Conservation (phyloP, 257 asterid species). For the Plantago ovata region DNA sequence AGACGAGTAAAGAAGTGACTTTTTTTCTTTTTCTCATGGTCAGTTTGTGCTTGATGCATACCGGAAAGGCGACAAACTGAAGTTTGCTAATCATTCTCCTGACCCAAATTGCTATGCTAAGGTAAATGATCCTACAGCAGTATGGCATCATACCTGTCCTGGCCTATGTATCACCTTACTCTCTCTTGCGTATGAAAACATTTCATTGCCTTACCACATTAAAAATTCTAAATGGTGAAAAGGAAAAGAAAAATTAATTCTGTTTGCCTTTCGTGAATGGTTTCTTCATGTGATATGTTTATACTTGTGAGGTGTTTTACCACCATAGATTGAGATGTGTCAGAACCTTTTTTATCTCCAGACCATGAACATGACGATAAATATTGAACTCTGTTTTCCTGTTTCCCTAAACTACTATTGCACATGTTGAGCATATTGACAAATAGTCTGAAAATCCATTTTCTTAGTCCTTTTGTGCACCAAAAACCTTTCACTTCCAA, state of each 20-base stretch:
- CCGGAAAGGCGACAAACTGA: conserved; percentile 86
- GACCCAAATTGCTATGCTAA: conserved; percentile 91
- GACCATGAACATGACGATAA: no score
- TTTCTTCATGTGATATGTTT: neutral
- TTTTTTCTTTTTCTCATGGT: conserved; percentile 17
- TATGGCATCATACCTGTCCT: neutral
- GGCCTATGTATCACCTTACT: neutral
- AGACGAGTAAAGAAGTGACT: conserved; percentile 5
- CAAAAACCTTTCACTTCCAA: no score
- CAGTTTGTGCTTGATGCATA: conserved; percentile 93
- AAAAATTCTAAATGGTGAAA: neutral
- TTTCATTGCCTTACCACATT: neutral
- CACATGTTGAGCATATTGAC: neutral
- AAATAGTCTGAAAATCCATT: no score
- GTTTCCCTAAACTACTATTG: neutral
- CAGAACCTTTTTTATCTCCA: no score
- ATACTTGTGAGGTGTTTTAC: no score
- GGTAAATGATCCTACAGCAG: conserved; percentile 35
- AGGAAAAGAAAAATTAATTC: neutral
- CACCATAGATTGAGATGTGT: no score
- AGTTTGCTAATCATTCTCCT: conserved; percentile 93
- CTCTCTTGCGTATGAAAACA: neutral
- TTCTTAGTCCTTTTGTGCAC: no score
- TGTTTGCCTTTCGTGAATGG: neutral
- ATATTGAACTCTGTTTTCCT: neutral